Base-by-base conservation (phyloP, 2,329 filamentous ascomycete species). In the Talaromyces amestolkiae region DNA sequence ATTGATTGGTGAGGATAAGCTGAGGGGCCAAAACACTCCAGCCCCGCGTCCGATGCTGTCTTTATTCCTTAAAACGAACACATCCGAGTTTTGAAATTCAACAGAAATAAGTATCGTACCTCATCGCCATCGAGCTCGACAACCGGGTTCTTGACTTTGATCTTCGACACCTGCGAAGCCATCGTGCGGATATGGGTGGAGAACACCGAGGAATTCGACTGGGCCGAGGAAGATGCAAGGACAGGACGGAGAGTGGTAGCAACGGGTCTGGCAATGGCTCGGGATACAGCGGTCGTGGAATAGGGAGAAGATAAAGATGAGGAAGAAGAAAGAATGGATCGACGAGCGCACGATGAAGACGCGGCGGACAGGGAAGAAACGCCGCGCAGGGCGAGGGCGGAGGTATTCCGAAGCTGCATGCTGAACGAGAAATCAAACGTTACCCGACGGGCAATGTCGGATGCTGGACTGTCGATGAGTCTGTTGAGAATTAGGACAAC, bases 101-200 rank as follows among this genome's bases (percentile, higher is more conserved):
- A 41, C n/a, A 45, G 24, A 35, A 43, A 19, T 6, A 9, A 35
- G 5, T 27, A 31, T 27, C 9, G 43, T 77, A 80, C 79, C 77
- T 89, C 88, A 80, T 89, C 87, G 76, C 94, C 94, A 79, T 98
- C 94, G 75, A 98, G 87, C 85, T 98, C 95, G 80, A 99, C 95
- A 78, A 99, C 89, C 71, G 95, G 95, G 82, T 97, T 98, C 89
- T 96, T 93, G 85, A 99, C 95, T 87, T 96, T 95, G 87, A 98
- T 98, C 90, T 98, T 99, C 76, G 86, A 84, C 73, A 85, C 75
- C 66, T 75, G 76, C 67, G 76, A 74, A 64, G 80, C 75, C 78
- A 83, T 83, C 63, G 74, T 83, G 77, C 83, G 79, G 62, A 72
- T 73, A 69, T 81, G 75, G 65, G 56, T 45, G 56, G 56, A 59